Base-by-base conservation (phyloP, 2,329 filamentous ascomycete genomes). In the Pseudogymnoascus sp. region DNA sequence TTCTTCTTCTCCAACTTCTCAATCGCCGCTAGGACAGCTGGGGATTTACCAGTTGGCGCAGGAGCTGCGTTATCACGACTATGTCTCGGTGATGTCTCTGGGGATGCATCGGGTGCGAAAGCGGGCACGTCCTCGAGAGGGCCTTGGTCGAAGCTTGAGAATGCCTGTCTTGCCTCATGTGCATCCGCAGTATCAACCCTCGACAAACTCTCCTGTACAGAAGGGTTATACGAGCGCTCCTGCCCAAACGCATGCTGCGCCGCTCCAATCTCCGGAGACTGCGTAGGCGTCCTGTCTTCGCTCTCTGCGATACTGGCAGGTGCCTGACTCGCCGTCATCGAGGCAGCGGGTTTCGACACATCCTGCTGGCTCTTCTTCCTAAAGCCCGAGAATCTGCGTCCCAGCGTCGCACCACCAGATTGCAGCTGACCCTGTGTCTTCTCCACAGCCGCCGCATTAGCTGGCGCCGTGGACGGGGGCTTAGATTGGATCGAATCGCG, bases 91-190 rank as follows among this genome's bases (percentile, higher is more conserved):
- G 28, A 56, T 65, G 69, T 28, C 38, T 75, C 77, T 33, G 69
- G 67, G 0, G 69, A 71, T 23, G 69, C 70, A 7, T 68, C 79
- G 0, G 90, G 90, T 10, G 84, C 80, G 71, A 95, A 96, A 1
- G 92, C 90, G 2, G 94, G 93, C 73, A 94, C 89, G 63, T 97
- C 92, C 8, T 84, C 75, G 23, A 97, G 81, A 1, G 94, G 94
- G 1, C 92, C 94, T 76, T 97, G 93, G 70, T 94, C 89, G 71
- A 97, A 97, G 23, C 79, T 80, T 14, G 82, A 78, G 68, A 85
- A 85, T 63, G 87, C 86, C 10, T 81, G 76, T 33, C 80, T 77
- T n/a, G 84, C 83, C 68, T 87, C 81, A 44, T 77, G 75, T 6
- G 80, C 81, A 66, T 89, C 84, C 7, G 77, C 75, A 0, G 80